Evolutionary conservation across 495 filamentous ascomycete genomes (phyloP).

Genomic region (Penicillium manginii): DNA sequence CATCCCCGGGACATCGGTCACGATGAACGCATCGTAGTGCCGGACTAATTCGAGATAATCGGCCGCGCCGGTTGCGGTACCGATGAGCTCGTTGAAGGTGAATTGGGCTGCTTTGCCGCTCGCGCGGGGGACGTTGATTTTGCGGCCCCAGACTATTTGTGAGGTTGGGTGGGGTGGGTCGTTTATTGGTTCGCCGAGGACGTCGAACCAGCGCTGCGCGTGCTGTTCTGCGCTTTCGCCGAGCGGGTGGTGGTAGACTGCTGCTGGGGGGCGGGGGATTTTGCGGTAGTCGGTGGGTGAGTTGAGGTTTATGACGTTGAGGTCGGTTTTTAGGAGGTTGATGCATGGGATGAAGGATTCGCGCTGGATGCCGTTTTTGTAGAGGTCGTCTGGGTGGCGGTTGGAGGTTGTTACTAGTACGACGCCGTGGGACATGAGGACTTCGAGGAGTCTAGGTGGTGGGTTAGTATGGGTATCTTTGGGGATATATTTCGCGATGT

Average conservation of each 20-base stretch:
- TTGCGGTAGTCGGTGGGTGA: constrained; percentile 97
- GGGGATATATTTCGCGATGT: not conserved
- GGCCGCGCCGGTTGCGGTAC: constrained; percentile 82
- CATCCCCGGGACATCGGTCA: constrained; percentile 93
- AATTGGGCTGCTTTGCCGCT: constrained; percentile 89
- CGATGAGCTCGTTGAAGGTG: constrained; percentile 87
- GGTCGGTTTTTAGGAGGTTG: constrained; percentile 77
- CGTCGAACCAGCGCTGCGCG: constrained; percentile 91
- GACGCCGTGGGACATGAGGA: constrained; percentile 92
- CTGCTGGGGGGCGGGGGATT: constrained; percentile 89
- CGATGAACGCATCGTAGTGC: constrained; percentile 87
- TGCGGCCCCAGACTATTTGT: constrained; percentile 92
- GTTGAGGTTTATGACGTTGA: constrained; percentile 91
- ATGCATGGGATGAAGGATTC: constrained; percentile 95
- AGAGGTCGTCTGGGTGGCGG: constrained; percentile 91
- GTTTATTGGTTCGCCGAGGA: constrained; percentile 79
- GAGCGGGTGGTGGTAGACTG: constrained; percentile 88
- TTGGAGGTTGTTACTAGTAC: constrained; percentile 97
- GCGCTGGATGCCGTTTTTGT: constrained; percentile 97
- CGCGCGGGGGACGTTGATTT: constrained; percentile 83
- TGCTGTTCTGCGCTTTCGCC: constrained; percentile 77
- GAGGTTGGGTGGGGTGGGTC: constrained; percentile 75
- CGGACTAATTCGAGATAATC: constrained; percentile 94
- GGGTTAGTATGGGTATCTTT: not conserved
- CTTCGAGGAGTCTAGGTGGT: constrained; percentile 70